phyloP scores from a whole-genome alignment of 2,329 filamentous ascomycete species.

The Fusarium austroafricanum region DNA sequence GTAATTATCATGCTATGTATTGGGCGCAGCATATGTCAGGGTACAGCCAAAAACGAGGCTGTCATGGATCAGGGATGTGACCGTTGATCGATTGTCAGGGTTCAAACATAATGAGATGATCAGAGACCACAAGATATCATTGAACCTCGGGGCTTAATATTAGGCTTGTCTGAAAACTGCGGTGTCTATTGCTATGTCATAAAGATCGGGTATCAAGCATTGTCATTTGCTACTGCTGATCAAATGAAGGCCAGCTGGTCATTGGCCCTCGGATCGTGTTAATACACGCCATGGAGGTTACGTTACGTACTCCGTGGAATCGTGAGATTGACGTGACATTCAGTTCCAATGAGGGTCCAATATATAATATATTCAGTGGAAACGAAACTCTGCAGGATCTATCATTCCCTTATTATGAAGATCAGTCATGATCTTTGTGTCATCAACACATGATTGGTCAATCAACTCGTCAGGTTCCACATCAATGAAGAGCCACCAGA shows the following conservation, averaged over 20 bases:
- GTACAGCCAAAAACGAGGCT: background rate
- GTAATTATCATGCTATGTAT: conserved; percentile 12
- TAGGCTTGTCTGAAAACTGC: background rate
- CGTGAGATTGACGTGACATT: too few relatives aligned
- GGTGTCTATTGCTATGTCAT: background rate
- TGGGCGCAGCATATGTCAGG: too few relatives aligned
- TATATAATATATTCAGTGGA: background rate
- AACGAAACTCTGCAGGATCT: background rate
- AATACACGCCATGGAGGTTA: too few relatives aligned
- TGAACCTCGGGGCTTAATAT: too few relatives aligned
- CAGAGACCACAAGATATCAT: too few relatives aligned
- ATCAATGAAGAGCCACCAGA: conserved; percentile 16
- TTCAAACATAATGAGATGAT: too few relatives aligned
- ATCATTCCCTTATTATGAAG: conserved; percentile 3
- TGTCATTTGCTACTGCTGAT: too few relatives aligned
- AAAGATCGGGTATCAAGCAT: too few relatives aligned
- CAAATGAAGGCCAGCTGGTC: too few relatives aligned
- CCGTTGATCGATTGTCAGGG: background rate
- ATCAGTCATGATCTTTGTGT: background rate
- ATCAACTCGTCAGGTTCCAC: conserved; percentile 21
- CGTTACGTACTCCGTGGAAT: too few relatives aligned
- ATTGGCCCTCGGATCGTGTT: too few relatives aligned
- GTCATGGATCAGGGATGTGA: background rate
- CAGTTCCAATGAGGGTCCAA: too few relatives aligned
- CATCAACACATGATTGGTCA: conserved; percentile 24